Evolutionary conservation across 805 yeast species (phyloP).

Genomic region (Peterozyma toletana): DNA sequence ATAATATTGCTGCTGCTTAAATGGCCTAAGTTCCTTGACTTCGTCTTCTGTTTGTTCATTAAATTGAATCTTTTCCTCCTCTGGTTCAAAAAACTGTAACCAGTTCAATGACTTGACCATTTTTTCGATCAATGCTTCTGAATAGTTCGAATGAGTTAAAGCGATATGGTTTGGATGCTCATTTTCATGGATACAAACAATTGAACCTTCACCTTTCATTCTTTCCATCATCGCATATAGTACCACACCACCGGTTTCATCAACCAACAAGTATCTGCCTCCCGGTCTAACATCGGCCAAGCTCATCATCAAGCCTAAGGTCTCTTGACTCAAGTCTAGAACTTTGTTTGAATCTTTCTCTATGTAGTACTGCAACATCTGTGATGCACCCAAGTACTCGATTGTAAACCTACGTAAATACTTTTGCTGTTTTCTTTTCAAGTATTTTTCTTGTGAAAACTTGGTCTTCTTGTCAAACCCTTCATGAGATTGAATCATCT

Average conservation of each 20-base stretch:
- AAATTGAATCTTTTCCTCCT: constrained; percentile 28
- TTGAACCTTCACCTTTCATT: constrained; percentile 70
- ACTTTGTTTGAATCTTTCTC: constrained; percentile 72
- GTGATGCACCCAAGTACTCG: constrained; percentile 64
- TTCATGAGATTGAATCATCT: constrained; percentile 75
- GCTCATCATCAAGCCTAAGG: constrained; percentile 69
- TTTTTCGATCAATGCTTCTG: constrained; percentile 40
- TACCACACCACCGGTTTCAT: constrained; percentile 92
- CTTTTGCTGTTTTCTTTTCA: constrained; percentile 87
- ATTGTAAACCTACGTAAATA: constrained; percentile 81
- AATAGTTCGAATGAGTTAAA: constrained; percentile 56
- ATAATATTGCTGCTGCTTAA: constrained; percentile 58
- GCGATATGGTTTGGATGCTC: constrained; percentile 84
- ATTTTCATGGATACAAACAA: constrained; percentile 79
- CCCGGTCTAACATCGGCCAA: constrained; percentile 83
- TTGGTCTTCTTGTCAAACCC: constrained; percentile 85
- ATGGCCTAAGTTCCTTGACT: constrained; percentile 45
- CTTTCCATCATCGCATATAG: constrained; percentile 83
- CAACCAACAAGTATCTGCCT: constrained; percentile 81
- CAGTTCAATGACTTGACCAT: constrained; percentile 68
- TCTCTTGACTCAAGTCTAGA: constrained; percentile 79
- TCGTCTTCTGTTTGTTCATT: constrained; percentile 41
- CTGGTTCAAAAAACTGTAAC: constrained; percentile 80
- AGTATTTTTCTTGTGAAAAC: constrained; percentile 86
- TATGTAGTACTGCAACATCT: constrained; percentile 62